Percentiles rank a stretch among this genome's conserved stretches.
Evolutionary conservation across 345 rosid genomes (phyloP).

Genomic region (Salix dunnii): DNA sequence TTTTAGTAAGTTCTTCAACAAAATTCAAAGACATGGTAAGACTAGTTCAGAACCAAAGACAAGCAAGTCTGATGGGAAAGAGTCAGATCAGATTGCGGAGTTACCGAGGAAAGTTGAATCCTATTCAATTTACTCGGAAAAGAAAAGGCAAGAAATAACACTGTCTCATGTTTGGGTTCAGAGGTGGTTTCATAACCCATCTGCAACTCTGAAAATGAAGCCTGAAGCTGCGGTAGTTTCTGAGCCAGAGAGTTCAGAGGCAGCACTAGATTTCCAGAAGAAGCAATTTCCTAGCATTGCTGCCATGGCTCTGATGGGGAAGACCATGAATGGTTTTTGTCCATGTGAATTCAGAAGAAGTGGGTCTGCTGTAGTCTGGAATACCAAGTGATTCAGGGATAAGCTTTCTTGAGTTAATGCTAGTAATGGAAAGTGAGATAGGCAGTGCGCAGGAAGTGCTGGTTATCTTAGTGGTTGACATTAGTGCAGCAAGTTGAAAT

Average conservation of each 20-base stretch:
- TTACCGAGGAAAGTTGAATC: constrained; percentile 26
- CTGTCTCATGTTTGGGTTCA: constrained; percentile 60
- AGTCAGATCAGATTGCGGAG: constrained; percentile 20
- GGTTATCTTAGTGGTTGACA: neutral
- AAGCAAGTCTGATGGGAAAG: constrained; percentile 28
- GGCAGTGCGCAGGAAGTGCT: neutral
- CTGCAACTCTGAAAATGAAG: constrained; percentile 22
- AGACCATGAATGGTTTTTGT: constrained; percentile 60
- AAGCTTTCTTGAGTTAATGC: neutral
- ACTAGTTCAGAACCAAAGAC: constrained; percentile 32
- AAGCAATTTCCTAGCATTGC: constrained; percentile 80
- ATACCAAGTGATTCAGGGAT: constrained; percentile 23
- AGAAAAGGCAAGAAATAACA: constrained; percentile 27
- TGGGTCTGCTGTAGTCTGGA: constrained; percentile 64
- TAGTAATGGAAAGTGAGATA: neutral
- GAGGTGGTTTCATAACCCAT: constrained; percentile 58
- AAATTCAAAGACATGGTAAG: constrained; percentile 28
- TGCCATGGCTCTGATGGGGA: constrained; percentile 98
- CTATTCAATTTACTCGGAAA: constrained; percentile 23
- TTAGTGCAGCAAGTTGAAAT: neutral
- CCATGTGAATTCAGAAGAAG: constrained; percentile 52
- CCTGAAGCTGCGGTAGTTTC: constrained; percentile 22
- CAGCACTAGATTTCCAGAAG: constrained; percentile 26
- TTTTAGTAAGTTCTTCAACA: constrained; percentile 31
- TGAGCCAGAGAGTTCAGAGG: constrained; percentile 42